Conservation (phyloP, 2,329 filamentous ascomycete species). For the Aspergillus bombycis region DNA sequence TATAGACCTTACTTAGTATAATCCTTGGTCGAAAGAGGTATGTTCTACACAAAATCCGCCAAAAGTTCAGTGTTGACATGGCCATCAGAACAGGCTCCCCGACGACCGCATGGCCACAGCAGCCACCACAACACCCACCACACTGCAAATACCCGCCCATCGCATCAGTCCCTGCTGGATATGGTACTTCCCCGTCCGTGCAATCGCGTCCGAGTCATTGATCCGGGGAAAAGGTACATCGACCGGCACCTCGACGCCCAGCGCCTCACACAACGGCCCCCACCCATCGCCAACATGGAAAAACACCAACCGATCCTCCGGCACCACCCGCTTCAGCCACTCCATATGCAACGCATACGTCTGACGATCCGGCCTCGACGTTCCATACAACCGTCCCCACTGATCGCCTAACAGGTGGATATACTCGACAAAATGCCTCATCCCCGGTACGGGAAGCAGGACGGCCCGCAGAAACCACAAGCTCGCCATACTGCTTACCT, state of each 20-base stretch:
- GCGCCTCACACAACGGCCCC: slow-evolving; percentile 50
- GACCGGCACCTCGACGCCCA: slow-evolving; percentile 43
- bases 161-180: slow-evolving; percentile 30
- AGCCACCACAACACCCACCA: background rate
- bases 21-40: too few species aligned
- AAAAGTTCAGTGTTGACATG: too few species aligned
- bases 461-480: too few species aligned
- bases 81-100: too few species aligned
- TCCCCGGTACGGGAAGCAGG: too few species aligned
- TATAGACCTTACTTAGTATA: too few species aligned
- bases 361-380: too few species aligned
- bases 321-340: slow-evolving; percentile 13
- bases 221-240: slow-evolving; percentile 41
- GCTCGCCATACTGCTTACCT: too few species aligned
- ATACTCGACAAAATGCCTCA: too few species aligned
- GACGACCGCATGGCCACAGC: background rate
- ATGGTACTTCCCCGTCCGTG: slow-evolving; percentile 22
- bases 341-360: background rate
- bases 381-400: too few species aligned
- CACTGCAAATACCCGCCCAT: slow-evolving; percentile 30
- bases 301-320: slow-evolving; percentile 39
- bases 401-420: too few species aligned
- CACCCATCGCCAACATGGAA: slow-evolving; percentile 48
- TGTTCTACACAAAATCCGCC: too few species aligned
- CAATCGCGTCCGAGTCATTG: slow-evolving; percentile 38